phyloP scores from a whole-genome alignment of 805 yeast genomes.

The Yarrowia sp. region DNA sequence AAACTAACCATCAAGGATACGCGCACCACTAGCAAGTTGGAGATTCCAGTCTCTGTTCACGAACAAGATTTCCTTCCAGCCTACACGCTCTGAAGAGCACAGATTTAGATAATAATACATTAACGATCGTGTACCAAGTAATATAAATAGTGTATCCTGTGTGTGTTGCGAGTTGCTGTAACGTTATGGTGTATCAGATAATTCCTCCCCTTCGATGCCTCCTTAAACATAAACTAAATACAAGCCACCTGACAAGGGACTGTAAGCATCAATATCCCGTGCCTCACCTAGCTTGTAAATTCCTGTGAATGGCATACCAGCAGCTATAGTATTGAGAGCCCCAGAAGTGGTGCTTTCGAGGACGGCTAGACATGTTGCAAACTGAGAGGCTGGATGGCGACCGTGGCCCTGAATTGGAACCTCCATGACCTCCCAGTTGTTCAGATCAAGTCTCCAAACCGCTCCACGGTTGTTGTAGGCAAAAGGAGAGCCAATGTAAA shows the following conservation, averaged over 20 bases:
- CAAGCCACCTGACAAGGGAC: not conserved
- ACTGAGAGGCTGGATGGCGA: slow-evolving; percentile 12
- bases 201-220: not conserved
- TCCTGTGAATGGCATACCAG: slow-evolving; percentile 42
- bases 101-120: too few relatives aligned
- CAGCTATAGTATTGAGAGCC: slow-evolving; percentile 4
- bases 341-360: slow-evolving; percentile 3
- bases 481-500: slow-evolving; percentile 26
- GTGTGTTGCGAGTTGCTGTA: not conserved
- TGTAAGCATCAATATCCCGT: not conserved
- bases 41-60: slow-evolving; percentile 1
- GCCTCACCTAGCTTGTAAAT: slow-evolving; percentile 7
- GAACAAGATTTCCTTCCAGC: not conserved
- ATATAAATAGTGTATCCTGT: slow-evolving; percentile 5
- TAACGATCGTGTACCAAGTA: not conserved
- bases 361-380: slow-evolving; percentile 5
- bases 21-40: slow-evolving; percentile 15
- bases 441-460: slow-evolving; percentile 43
- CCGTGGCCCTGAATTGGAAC: slow-evolving; percentile 45
- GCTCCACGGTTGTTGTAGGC: slow-evolving; percentile 33
- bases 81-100: not conserved
- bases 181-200: not conserved
- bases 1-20: not conserved
- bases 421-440: slow-evolving; percentile 55
- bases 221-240: slow-evolving; percentile 10